Evolutionary conservation across 2,329 filamentous ascomycete species (phyloP), one percentile per base, ranked within the genome.

Genomic region (Stachybotrys echinatus): DNA sequence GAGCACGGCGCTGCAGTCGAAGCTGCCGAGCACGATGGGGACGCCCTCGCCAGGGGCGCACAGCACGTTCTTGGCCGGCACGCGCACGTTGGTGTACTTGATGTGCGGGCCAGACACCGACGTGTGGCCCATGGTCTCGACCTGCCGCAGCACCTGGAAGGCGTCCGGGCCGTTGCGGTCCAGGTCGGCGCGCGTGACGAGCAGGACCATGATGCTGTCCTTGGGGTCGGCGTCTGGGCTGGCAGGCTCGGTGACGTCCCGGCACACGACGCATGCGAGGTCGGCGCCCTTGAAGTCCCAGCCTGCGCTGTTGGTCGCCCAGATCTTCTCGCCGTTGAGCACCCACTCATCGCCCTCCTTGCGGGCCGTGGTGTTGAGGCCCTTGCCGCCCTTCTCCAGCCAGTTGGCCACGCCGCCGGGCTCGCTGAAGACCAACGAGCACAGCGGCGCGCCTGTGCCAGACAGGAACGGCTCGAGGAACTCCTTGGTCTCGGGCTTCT

Each of bases 241-340:
- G 6, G 52, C 48, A 10, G 57, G 31, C 5, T 55, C 50, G 2
- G 60, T 62, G 8, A 61, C 52, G 40, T 73, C 64, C 12, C 76
- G 73, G 58, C 76, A 80, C 4, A 79, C 72, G 6, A 81, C 68
- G 52, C 76, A 80, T 48, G 72, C 68, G 2, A 82, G 62, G 40
- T 80, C 75, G 1, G 76, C 74, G 10, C 78, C 77, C 48, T 65
- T 64, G 39, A 69, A 68, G 51, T 81, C 77, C 77, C 76, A 81
- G 14, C 78, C 77, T 1, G 68, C 72, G 47, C 67, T 70, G 56
- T 80, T 81, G 2, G 76, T 79, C 12, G 77, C 74, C 77, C 78
- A 81, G 38, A 79, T 64, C 71, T 81, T 80, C 54, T 81, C 77
- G 3, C 78, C 78, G 55, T 73, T 74, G 22, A 81, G 55, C 3